Percentiles rank a stretch among this genome's conserved stretches.
Conservation (phyloP, 2,329 filamentous ascomycete genomes). For the Nannizzia gypsea region DNA sequence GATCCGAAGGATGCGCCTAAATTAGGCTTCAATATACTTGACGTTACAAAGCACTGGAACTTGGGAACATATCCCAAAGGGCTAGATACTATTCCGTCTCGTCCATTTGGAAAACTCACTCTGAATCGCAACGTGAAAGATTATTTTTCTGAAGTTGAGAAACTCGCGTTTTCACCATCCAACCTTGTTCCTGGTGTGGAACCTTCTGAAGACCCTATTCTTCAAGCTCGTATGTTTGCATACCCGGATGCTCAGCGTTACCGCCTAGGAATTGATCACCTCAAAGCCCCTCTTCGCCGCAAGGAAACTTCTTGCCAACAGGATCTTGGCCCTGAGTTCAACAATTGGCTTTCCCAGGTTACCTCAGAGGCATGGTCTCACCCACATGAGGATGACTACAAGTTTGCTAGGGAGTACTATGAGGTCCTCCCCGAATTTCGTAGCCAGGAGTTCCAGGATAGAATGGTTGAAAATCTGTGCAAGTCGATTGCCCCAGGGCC, state of each 20-base stretch:
- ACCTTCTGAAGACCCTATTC: conserved; percentile 50
- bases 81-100: conserved; percentile 34
- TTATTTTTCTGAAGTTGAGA: conserved; percentile 56
- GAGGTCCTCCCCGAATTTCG: conserved; percentile 6
- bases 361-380: not conserved
- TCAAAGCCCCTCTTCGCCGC: conserved; percentile 22
- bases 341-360: not conserved
- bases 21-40: conserved; percentile 42
- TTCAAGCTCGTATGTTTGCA: conserved; percentile 49
- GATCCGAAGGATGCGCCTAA: conserved; percentile 39
- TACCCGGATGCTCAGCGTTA: conserved; percentile 44
- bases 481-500: not conserved
- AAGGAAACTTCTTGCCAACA: not conserved
- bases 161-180: conserved; percentile 53
- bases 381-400: conserved; percentile 1
- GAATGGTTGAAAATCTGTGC: not conserved
- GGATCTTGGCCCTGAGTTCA: not conserved
- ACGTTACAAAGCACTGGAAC: conserved; percentile 47
- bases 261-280: conserved; percentile 31
- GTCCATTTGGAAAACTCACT: conserved; percentile 40
- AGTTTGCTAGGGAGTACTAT: conserved; percentile 4
- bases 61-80: conserved; percentile 20
- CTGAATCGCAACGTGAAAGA: conserved; percentile 44
- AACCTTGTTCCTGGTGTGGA: conserved; percentile 53
- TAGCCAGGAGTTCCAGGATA: conserved; percentile 8